Evolutionary conservation across 306 rosid species (phyloP).

Genomic region (Citrullus mucosospermus): DNA sequence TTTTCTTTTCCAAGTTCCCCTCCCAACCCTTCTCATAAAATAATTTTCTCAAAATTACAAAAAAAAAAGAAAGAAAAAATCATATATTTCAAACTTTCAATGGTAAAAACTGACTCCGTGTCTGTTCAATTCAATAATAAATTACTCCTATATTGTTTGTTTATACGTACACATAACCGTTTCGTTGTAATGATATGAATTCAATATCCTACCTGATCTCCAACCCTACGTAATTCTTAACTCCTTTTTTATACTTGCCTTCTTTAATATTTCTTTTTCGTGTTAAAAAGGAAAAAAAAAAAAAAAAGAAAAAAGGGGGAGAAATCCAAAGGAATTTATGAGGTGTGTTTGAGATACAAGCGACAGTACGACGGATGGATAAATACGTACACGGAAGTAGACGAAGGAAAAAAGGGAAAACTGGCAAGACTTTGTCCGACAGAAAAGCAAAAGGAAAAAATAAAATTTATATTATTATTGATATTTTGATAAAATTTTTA

Average conservation of each 20-base stretch:
- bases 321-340: background rate
- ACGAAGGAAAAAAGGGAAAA: background rate
- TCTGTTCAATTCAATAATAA: too few species aligned
- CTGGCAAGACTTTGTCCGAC: slow-evolving; percentile 5
- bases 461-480: background rate
- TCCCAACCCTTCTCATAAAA: background rate
- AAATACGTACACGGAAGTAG: slow-evolving; percentile 11
- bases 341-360: background rate
- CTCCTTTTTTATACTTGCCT: background rate
- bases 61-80: too few species aligned
- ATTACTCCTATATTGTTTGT: background rate
- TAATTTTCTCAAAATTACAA: background rate
- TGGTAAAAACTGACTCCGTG: too few species aligned
- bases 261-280: background rate
- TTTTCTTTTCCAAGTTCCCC: background rate
- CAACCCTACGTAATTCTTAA: background rate
- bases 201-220: background rate
- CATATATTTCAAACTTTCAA: too few species aligned
- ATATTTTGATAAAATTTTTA: too few species aligned
- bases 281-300: too few species aligned
- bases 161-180: background rate
- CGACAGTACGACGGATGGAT: background rate
- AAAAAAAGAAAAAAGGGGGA: background rate
- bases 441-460: background rate
- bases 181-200: background rate